These are phyloP conservation scores for Penicillium lagena DNA, from an alignment of 495 filamentous ascomycete species.

Conservation along the genomic window DNA sequence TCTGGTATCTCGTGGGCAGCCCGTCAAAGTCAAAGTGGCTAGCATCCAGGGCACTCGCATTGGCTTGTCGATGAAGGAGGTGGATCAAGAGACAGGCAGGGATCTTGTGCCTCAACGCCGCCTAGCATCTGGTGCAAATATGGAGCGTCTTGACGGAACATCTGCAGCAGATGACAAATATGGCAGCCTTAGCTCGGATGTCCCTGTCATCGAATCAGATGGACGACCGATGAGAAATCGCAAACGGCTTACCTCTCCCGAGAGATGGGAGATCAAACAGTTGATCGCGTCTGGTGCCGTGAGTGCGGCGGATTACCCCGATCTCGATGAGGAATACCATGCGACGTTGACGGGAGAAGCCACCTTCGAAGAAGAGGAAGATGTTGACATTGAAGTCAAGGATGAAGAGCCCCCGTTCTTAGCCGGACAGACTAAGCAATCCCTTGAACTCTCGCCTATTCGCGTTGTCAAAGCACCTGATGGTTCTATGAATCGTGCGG, in stretches of 20 bases:
- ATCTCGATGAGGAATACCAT: constrained; percentile 91
- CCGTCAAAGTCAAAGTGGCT: constrained; percentile 87
- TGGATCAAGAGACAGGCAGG: constrained; percentile 82
- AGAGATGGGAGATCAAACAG: constrained; percentile 95
- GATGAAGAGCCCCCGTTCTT: constrained; percentile 97
- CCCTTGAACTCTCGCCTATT: constrained; percentile 88
- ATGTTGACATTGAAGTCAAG: constrained; percentile 92
- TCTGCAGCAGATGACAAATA: constrained; percentile 41
- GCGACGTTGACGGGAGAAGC: constrained; percentile 79
- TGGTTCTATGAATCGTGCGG: constrained; percentile 89
- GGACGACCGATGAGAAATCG: constrained; percentile 53
- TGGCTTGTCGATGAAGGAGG: constrained; percentile 94
- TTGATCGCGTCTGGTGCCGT: constrained; percentile 91
- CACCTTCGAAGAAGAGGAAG: constrained; percentile 90
- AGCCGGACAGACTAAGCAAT: constrained; percentile 93
- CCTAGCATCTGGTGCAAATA: constrained; percentile 88
- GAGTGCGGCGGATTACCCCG: constrained; percentile 86
- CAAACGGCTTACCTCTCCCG: constrained; percentile 92
- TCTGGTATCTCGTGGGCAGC: constrained; percentile 70
- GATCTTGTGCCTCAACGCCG: constrained; percentile 77
- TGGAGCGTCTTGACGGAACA: constrained; percentile 64
- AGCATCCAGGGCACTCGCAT: constrained; percentile 77
- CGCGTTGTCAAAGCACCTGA: constrained; percentile 96
- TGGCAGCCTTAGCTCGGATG: constrained; percentile 49
- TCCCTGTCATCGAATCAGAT: constrained; percentile 61